Base-by-base conservation (phyloP, 129 eudicot genomes). In the Calendula officinalis region DNA sequence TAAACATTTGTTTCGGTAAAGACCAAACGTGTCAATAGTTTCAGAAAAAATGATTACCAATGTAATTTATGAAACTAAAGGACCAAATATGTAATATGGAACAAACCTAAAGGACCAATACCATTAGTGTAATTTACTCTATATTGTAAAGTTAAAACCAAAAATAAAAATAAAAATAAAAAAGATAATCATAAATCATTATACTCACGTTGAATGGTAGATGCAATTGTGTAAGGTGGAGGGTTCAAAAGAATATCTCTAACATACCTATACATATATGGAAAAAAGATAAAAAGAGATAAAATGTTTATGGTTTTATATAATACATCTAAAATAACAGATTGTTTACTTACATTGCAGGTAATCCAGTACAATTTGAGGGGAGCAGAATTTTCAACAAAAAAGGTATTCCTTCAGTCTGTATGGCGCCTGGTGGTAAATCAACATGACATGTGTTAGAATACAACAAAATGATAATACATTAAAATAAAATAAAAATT, bases 211-310 rank as follows among this genome's bases (percentile, higher is more conserved):
- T 94, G 99, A 73, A 94, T 86, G 38, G 77, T 84, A 56, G 85
- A 75, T 30, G 99, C 95, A 39, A 75, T 82, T 37, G 77, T 86
- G 75, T 83, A 94, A 47, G 95, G 83, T 75, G 99, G 99, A 75
- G 99, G 99, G 69, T 89, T 94, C 71, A 94, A 62, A 71, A 94
- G 99, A 70, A 94, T 94, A 74, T 89, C 99, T 64, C 92, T 82
- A 32, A 89, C 47, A 70, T 94, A 94, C 82, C 99, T 94, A 65
- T 47, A 39, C 36, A 15, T 46, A 58, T 32, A 62, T 37, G 14
- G 30, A 13, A 13, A 64, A 38, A 5, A 62, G 3, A 27, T 14
- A 33, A 35, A 45, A 5, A 39, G 62, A 7, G 35, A 16, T 61
- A 64, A 64, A 10, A 15, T 22, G 30, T 22, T 22, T 22, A 22